phyloP scores from a whole-genome alignment of 495 filamentous ascomycete genomes.

The Daldinia bambusicola region DNA sequence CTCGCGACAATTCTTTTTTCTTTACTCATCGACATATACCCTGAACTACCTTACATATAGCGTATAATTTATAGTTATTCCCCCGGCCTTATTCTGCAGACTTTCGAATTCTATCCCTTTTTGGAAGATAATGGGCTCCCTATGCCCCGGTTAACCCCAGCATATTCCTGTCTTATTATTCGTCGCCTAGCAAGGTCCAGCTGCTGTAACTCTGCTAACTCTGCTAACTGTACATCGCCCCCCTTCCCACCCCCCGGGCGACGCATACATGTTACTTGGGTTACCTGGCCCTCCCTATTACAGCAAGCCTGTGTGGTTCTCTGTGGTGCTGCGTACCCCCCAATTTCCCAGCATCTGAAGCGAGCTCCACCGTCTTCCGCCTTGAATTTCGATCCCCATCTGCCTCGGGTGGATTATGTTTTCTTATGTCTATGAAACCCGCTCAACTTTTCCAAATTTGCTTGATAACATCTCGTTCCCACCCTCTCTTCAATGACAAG shows the following conservation, averaged over 20 bases:
- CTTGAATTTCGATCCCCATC: conserved; percentile 48
- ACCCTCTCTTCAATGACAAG: conserved; percentile 44
- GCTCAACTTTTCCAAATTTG: conserved; percentile 48
- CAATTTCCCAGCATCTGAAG: conserved; percentile 44
- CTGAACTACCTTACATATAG: background rate
- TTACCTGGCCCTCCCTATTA: conserved; percentile 38
- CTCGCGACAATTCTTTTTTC: background rate
- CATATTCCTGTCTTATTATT: conserved; percentile 42
- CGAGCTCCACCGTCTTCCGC: conserved; percentile 43
- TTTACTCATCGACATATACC: background rate
- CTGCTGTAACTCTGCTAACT: conserved; percentile 1
- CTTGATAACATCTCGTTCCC: conserved; percentile 41
- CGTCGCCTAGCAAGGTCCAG: conserved; percentile 38
- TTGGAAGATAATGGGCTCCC: conserved; percentile 36
- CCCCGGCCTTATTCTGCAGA: background rate
- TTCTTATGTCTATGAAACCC: conserved; percentile 47
- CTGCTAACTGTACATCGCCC: no score
- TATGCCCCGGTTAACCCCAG: conserved; percentile 33
- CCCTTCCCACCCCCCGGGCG: conserved; percentile 18
- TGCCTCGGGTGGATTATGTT: conserved; percentile 42
- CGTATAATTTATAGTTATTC: background rate
- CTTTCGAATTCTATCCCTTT: conserved; percentile 7
- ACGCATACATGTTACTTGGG: conserved; percentile 25
- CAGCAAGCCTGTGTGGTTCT: conserved; percentile 38
- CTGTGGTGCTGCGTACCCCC: conserved; percentile 43